phyloP scores from a whole-genome alignment of 805 yeast species.

The Hyphopichia homilentoma region DNA sequence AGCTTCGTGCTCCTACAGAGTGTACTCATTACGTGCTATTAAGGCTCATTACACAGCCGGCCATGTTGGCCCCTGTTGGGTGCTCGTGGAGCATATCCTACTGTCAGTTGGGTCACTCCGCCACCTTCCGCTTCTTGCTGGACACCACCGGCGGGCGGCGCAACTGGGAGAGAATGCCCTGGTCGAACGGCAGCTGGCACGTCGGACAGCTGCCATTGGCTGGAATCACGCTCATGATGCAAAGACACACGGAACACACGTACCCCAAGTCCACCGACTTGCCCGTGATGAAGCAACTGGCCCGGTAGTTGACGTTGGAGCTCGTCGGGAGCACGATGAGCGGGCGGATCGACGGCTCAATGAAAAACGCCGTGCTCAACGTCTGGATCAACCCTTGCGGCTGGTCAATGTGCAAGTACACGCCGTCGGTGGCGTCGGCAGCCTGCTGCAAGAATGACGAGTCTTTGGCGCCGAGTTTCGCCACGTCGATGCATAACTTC shows the following conservation, averaged over 20 bases:
- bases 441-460: conserved; percentile 93
- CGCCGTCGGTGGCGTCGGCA: conserved; percentile 90
- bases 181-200: conserved; percentile 77
- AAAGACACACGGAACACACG: conserved; percentile 92
- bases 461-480: conserved; percentile 60
- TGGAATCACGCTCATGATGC: conserved; percentile 72
- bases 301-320: conserved; percentile 85
- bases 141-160: conserved; percentile 57
- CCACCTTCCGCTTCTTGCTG: conserved; percentile 32
- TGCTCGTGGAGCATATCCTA: too few relatives aligned
- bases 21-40: too few relatives aligned
- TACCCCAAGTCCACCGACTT: conserved; percentile 88
- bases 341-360: conserved; percentile 81
- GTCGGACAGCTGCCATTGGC: conserved; percentile 72
- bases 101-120: too few relatives aligned
- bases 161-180: conserved; percentile 52
- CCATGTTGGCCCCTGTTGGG: too few relatives aligned
- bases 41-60: too few relatives aligned
- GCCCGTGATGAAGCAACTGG: conserved; percentile 91
- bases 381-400: conserved; percentile 82
- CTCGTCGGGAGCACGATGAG: conserved; percentile 77
- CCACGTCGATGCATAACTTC: conserved; percentile 86
- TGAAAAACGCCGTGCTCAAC: conserved; percentile 72
- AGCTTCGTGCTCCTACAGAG: too few relatives aligned
- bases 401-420: conserved; percentile 65